A percentile compares a stretch with the other conserved stretches of the same genome.
Evolutionary conservation across 176 grass and related monocot genomes (phyloP).

Genomic region (Calamus simplicifolius): DNA sequence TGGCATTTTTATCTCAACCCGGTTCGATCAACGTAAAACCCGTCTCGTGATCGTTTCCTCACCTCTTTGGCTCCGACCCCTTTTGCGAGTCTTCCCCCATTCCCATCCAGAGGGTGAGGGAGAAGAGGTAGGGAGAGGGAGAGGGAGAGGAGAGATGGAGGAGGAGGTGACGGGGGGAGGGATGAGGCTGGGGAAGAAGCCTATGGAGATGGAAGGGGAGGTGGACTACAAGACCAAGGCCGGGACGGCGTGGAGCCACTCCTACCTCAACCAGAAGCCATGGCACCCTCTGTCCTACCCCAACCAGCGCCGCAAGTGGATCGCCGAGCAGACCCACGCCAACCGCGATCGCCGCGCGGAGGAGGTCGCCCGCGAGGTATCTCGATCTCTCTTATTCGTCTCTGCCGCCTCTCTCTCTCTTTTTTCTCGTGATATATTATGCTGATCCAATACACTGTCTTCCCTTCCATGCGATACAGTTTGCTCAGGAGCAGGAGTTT

Average conservation of each 20-base stretch:
- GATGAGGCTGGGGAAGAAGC: constrained; percentile 21
- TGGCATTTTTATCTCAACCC: too few relatives aligned
- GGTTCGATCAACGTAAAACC: too few relatives aligned
- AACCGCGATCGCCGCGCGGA: constrained; percentile 54
- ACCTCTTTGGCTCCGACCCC: too few relatives aligned
- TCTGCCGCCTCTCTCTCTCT: neutral
- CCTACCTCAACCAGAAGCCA: constrained; percentile 92
- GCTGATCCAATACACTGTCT: too few relatives aligned
- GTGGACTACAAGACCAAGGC: constrained; percentile 86
- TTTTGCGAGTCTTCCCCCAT: too few relatives aligned
- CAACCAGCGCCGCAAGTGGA: constrained; percentile 98
- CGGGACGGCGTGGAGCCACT: constrained; percentile 97
- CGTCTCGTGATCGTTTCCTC: too few relatives aligned
- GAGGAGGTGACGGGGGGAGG: constrained; percentile 52
- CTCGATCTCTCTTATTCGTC: too few relatives aligned
- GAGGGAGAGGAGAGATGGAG: constrained; percentile 35
- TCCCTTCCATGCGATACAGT: constrained; percentile 23
- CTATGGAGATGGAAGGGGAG: constrained; percentile 30
- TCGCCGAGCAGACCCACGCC: constrained; percentile 82
- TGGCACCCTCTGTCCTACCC: constrained; percentile 95
- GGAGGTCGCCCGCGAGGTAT: constrained; percentile 46
- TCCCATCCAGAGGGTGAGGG: too few relatives aligned
- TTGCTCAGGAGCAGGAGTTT: constrained; percentile 97
- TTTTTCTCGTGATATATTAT: too few relatives aligned
- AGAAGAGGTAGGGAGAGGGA: neutral